Evolutionary conservation across 306 rosid species (phyloP), one percentile per base, ranked within the genome.

Genomic region (Arachis stenosperma): DNA sequence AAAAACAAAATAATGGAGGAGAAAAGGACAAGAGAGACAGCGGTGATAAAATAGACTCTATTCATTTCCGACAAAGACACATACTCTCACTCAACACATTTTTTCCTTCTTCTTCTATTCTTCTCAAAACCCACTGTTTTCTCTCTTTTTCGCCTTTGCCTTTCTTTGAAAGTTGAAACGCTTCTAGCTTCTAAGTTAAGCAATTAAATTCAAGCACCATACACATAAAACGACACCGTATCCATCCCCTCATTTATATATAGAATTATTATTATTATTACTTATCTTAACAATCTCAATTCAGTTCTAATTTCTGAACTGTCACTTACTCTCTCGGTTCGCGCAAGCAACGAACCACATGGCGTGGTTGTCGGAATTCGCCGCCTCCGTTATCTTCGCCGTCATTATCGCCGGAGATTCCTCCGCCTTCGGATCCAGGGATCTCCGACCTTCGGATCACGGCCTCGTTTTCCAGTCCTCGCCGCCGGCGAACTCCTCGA

Each of bases 401-500:
- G 8, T 75, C 6, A 3, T 70, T 6, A 13, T 87, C 73, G 60
- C 83, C 65, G 85, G 86, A 22, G 39, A 2, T 6, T 69, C 83
- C 73, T n/a, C 77, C 46, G 82, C 75, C 27, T 14, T 2, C 50
- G 84, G 69, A 14, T 3, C 7, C 5, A 73, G 71, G 36, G 98
- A 93, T 54, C 83, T 90, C 66, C 89, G 97, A 42, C 98, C 98
- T 2, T 87, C 98, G 47, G 81, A 88, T 33, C 98, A 94, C 69
- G 97, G 98, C 0, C 82, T 94, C 50, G 76, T 15, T 6, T 86
- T 62, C 84, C 93, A 90, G 81, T 70, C 78, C 46, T 61, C 89
- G 6, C 80, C 86, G 7, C 82, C 76, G 42, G 41, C 63, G 6
- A 74, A 73, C 9, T 75, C 66, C 0, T 39, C 96, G 41, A n/a